phyloP scores from a whole-genome alignment of 257 asterid species.

The Salvia splendens region DNA sequence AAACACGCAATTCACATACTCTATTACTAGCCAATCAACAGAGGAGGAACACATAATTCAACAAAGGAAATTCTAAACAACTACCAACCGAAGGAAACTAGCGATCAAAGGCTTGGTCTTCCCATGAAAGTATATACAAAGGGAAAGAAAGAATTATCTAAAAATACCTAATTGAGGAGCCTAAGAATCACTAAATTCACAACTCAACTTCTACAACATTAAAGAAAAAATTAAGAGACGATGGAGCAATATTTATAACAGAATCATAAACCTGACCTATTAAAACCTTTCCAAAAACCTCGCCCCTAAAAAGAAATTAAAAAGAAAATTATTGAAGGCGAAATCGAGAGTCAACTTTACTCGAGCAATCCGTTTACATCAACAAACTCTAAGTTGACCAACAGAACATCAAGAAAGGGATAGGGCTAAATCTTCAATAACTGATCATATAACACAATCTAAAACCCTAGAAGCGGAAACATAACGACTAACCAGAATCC shows the following conservation, averaged over 20 bases:
- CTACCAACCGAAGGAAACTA: not conserved
- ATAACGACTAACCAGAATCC: conserved; percentile 28
- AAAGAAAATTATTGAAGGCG: conserved; percentile 24
- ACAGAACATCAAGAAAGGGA: conserved; percentile 8
- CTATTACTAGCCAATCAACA: conserved; percentile 10
- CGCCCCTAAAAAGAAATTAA: not conserved
- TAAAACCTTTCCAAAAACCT: conserved; percentile 11
- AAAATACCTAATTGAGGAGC: not conserved
- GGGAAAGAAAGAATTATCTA: not conserved
- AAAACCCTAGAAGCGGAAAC: conserved; percentile 41
- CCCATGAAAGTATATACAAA: conserved; percentile 17
- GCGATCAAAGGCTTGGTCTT: conserved; percentile 2
- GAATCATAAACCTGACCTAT: conserved; percentile 12
- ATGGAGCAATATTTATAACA: not conserved
- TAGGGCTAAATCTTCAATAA: not conserved
- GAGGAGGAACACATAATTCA: not conserved
- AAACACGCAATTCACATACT: not conserved
- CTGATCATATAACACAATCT: conserved; percentile 18
- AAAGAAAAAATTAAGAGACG: not conserved
- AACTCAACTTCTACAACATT: not conserved
- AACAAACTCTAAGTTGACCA: conserved; percentile 33
- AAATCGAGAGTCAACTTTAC: conserved; percentile 40
- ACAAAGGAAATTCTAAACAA: not conserved
- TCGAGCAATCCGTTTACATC: conserved; percentile 33
- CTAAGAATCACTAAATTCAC: conserved; percentile 1